Base-by-base conservation (phyloP, 345 rosid species). In the Dovyalis caffra region DNA sequence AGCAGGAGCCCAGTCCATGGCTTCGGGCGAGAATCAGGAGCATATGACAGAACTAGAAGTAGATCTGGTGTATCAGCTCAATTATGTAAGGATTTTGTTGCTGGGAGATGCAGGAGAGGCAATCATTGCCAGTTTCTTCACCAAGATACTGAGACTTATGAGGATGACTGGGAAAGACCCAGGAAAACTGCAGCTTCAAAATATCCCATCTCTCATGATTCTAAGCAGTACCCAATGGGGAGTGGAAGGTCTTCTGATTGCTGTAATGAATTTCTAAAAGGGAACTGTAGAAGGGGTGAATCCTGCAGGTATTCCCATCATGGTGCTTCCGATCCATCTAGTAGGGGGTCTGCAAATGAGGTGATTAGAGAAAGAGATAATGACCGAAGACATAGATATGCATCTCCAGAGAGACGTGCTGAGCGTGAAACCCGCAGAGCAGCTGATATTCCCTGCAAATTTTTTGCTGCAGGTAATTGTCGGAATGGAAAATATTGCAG, bases 401-500 rank as follows among this genome's bases (percentile, higher is more conserved):
- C 58, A 51, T 80, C 85, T 72, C 72, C 49, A 51, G 92, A 83
- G 68, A 79, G 80, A 72, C 79, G 56, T 69, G 73, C 76, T 80
- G 91, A 84, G 66, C 87, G 80, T 68, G 88, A 77, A 78, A 66
- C 79, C 71, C 84, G 81, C n/a, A 80, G 86, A 82, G 82, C 84
- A 62, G 72, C 70, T 2, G 86, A 83, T 63, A 74, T 88, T 72
- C 91, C 92, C 23, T 94, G 98, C 89, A 94, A 84, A 80, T 92
- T 82, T 81, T 92, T 87, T 76, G 91, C 96, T 71, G 87, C 86
- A 4, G 99, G 99, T 58, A 84, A 81, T 74, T 95, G 99, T 85
- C 91, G 94, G 74, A 90, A 88, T 78, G 97, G 96, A 20, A 86
- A 84, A 33, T 71, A 81, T 78, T 95, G 99, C 83, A 86, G 94